Conservation (phyloP, 805 yeast species). For the Saturnispora besseyi region DNA sequence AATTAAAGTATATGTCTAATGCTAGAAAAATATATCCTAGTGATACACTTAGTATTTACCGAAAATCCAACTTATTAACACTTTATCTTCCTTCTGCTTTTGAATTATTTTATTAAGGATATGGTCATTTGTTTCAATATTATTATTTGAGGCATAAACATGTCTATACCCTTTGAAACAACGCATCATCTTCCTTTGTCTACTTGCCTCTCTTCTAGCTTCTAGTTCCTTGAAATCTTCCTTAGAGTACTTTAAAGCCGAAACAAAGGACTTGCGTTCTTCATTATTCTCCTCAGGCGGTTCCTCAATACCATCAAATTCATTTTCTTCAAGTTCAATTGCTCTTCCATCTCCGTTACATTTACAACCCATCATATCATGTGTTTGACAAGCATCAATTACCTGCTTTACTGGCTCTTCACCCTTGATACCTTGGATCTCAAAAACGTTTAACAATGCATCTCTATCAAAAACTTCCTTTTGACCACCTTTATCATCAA, state of each 20-base stretch:
- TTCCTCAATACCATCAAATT: constrained; percentile 16
- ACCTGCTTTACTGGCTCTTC: constrained; percentile 28
- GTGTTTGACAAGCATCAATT: constrained; percentile 49
- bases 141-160: constrained; percentile 38
- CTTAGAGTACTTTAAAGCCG: constrained; percentile 36
- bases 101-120: neutral
- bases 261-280: constrained; percentile 37
- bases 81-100: constrained; percentile 2
- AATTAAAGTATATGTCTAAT: neutral
- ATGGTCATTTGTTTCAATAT: neutral
- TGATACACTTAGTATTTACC: constrained; percentile 3
- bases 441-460: constrained; percentile 70
- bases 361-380: constrained; percentile 60
- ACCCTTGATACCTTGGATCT: constrained; percentile 27
- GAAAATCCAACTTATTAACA: constrained; percentile 5
- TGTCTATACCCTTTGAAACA: constrained; percentile 60
- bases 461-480: constrained; percentile 59
- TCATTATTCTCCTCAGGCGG: neutral
- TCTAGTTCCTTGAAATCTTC: constrained; percentile 15
- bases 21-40: neutral
- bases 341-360: constrained; percentile 49
- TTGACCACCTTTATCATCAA: constrained; percentile 33
- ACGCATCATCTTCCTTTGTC: constrained; percentile 36
- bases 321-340: constrained; percentile 6
- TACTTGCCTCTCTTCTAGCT: constrained; percentile 23